Evolutionary conservation across 2,329 filamentous ascomycete species (phyloP), one percentile per base, ranked within the genome.

Genomic region (Neonectria faginata): DNA sequence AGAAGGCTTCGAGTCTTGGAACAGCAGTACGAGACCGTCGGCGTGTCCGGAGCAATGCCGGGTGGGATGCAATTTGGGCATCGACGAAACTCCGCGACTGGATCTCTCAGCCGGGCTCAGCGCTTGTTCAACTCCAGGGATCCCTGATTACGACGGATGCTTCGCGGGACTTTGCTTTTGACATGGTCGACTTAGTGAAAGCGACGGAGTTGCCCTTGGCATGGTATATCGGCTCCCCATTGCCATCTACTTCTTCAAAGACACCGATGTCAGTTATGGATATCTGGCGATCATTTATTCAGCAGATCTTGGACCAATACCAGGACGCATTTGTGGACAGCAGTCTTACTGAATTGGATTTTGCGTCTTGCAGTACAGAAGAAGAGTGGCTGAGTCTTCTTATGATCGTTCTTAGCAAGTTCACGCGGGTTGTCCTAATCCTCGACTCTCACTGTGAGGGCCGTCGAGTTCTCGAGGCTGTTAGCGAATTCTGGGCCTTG

Each of bases 161-260:
- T 14, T 65, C 59, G 1, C 51, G 57, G 1, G 59, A 67, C 14
- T 66, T 67, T 44, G 63, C 47, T 0, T 14, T 67, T 3, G 63
- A 66, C n/a, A 66, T 66, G 41, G 42, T 67, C 18, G 65, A 67
- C 10, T 12, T 66, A 7, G 56, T 44, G 0, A 59, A 60, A 12
- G 47, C 48, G 3, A 53, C 47, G 2, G 47, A 10, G 2, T 11
- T 66, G 20, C 56, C 47, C 2, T 39, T 67, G 42, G 59, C 56
- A 1, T 67, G 65, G 65, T 58, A 56, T 10, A 16, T 62, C 5
- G 36, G 48, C 3, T 58, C 55, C 14, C 54, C 45, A 12, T 5
- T 67, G 14, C 48, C 59, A 11, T 62, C 63, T 2, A 39, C 59
- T 39, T 61, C 57, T 6, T 36, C 31, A 3, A 42, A 3, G 2